phyloP scores from a whole-genome alignment of 1,284 basidiomycete species.

The Ceratobasidium sp. region DNA sequence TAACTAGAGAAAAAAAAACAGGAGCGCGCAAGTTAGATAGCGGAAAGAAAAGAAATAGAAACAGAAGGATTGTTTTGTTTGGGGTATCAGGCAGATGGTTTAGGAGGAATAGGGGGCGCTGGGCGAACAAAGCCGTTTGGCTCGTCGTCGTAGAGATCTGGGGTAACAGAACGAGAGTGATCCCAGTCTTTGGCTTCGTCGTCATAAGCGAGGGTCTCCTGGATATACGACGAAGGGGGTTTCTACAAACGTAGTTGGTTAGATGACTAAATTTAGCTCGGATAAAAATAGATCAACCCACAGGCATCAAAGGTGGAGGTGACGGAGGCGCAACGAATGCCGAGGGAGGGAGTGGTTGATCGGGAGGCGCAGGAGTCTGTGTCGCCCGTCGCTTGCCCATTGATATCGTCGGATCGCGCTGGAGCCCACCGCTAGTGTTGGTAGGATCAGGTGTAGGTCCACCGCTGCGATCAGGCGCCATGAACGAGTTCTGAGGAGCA shows the following conservation, averaged over 20 bases:
- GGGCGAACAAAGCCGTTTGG: not conserved
- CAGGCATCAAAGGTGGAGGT: conserved; percentile 76
- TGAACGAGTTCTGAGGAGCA: conserved; percentile 50
- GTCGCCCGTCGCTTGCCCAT: conserved; percentile 49
- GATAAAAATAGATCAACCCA: not conserved
- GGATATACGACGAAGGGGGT: conserved; percentile 80
- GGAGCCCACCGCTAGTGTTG: conserved; percentile 35
- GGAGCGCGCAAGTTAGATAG: not conserved
- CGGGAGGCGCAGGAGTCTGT: conserved; percentile 38
- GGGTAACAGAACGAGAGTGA: conserved; percentile 23
- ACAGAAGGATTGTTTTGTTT: conserved; percentile 10
- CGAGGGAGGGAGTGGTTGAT: conserved; percentile 3
- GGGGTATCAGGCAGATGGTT: conserved; percentile 28
- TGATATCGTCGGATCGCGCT: conserved; percentile 51
- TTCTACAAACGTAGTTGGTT: conserved; percentile 51
- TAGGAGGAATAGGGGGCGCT: conserved; percentile 35
- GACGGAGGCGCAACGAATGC: conserved; percentile 52
- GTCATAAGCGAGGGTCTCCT: conserved; percentile 80
- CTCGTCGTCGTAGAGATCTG: conserved; percentile 25
- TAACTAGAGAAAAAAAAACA: not conserved
- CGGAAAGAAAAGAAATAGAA: conserved; percentile 11
- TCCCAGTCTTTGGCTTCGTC: conserved; percentile 50
- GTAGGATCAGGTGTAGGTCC: conserved; percentile 31
- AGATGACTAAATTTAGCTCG: not conserved
- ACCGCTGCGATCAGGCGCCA: conserved; percentile 47